Conservation (phyloP, 331 rosid genomes). For the Stylosanthes scabra region DNA sequence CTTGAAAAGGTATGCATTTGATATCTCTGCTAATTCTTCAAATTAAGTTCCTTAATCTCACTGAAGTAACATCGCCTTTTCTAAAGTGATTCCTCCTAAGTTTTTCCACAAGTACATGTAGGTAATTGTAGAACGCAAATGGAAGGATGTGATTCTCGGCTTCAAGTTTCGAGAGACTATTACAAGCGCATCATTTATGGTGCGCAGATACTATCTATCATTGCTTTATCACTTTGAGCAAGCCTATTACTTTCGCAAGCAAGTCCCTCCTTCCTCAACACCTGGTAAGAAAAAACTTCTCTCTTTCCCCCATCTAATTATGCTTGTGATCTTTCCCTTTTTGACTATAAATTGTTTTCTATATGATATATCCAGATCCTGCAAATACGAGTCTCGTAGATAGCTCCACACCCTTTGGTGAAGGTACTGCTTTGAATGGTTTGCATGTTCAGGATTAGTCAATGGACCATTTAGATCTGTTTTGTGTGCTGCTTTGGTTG, state of each 20-base stretch:
- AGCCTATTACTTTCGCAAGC: slow-evolving; percentile 73
- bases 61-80: not conserved
- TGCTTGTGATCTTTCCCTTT: slow-evolving; percentile 14
- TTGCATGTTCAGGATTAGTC: slow-evolving; percentile 51
- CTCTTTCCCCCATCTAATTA: slow-evolving; percentile 9
- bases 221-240: slow-evolving; percentile 92
- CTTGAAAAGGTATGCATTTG: slow-evolving; percentile 68
- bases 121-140: slow-evolving; percentile 81
- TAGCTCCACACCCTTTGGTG: slow-evolving; percentile 41
- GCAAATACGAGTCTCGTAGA: slow-evolving; percentile 35
- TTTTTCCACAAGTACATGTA: slow-evolving; percentile 39
- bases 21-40: slow-evolving; percentile 12
- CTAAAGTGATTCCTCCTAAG: slow-evolving; percentile 9
- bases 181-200: slow-evolving; percentile 76
- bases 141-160: slow-evolving; percentile 71
- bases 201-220: slow-evolving; percentile 73
- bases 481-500: slow-evolving; percentile 27
- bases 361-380: slow-evolving; percentile 48
- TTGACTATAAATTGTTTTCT: slow-evolving; percentile 36
- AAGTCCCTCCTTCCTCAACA: slow-evolving; percentile 44
- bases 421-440: slow-evolving; percentile 48
- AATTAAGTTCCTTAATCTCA: not conserved
- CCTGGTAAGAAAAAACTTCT: slow-evolving; percentile 53
- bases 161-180: slow-evolving; percentile 74
- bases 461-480: slow-evolving; percentile 32